Base-by-base conservation (phyloP, 2,329 filamentous ascomycete genomes). In the Apiospora pterosperma region DNA sequence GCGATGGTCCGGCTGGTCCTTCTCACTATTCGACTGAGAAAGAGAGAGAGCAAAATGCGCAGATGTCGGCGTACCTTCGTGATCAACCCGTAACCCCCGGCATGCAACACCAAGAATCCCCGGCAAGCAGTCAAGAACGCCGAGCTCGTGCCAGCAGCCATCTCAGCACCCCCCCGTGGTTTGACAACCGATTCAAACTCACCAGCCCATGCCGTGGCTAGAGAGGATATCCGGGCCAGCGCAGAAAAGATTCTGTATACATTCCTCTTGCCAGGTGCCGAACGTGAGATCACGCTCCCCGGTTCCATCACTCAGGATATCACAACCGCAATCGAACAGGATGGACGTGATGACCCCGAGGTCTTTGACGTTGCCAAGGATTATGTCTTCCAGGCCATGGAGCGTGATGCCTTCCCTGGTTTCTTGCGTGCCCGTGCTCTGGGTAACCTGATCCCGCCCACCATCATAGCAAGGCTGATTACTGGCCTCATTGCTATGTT, bases 221-320 rank as follows among this genome's bases (percentile, higher is more conserved):
- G 96, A 68, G 88, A 93, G 67, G 96, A 99, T 74, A 93, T 99
- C 70, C 88, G 93, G 64, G 91, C 93, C 11, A 97, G 93, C 3
- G 96, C 96, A 0, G 96, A 98, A 81, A 97, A 97, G 84, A 97
- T 99, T 61, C 85, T 99, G n/a, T 99, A 97, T 80, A 98, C 95
- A 1, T 99, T 96, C 75, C 84, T 99, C 6, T 87, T 99, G 2
- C 93, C 94, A 0, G 94, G 93, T n/a, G 92, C 96, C 0, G 96
- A 99, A 80, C 89, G 96, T 70, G 96, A 99, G 79, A 98, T 99
- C 70, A 93, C 94, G 59, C 86, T 99, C 6, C 95, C 96, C 0
- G 91, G 94, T 67, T 89, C 89, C 38, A 97, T 98, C 74, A 90
- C 95, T 0, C 86, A 91, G 63, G 90, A 94, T 28, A 94, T 98